Evolutionary conservation across 2,329 filamentous ascomycete species (phyloP).

Genomic region (Aspergillus fructus): DNA sequence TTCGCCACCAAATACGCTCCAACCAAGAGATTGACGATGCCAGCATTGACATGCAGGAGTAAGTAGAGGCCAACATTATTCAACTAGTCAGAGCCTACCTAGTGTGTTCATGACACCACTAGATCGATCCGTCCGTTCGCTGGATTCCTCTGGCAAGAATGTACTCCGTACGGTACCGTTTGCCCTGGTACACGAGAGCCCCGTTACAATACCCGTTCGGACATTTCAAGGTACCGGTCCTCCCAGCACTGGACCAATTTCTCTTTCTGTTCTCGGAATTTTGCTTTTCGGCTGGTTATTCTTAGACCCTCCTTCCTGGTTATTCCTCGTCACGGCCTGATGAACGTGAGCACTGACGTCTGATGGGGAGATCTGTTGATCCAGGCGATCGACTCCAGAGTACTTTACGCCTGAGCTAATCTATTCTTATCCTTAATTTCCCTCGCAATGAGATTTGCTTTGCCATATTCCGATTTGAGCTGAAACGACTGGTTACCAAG

Average conservation of each 20-base stretch:
- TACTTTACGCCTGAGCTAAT: background rate
- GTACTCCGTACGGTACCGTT: background rate
- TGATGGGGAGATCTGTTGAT: background rate
- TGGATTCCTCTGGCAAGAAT: background rate
- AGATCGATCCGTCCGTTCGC: background rate
- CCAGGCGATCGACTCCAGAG: background rate
- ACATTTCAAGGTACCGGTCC: background rate
- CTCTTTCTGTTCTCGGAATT: background rate
- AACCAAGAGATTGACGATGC: background rate
- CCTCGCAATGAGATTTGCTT: background rate
- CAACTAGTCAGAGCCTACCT: background rate
- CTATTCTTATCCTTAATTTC: background rate
- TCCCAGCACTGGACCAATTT: background rate
- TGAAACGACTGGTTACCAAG: background rate
- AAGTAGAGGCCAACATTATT: background rate
- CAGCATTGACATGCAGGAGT: conserved; percentile 5
- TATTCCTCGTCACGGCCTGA: background rate
- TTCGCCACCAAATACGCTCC: background rate
- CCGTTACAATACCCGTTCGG: conserved; percentile 1
- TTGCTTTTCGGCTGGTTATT: background rate
- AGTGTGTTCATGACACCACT: background rate
- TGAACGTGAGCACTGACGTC: background rate
- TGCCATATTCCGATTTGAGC: background rate
- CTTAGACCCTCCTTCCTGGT: too few species aligned
- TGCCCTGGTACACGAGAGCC: background rate